Conservation (phyloP, 2,329 filamentous ascomycete species). For the Herpotrichia juniperi region DNA sequence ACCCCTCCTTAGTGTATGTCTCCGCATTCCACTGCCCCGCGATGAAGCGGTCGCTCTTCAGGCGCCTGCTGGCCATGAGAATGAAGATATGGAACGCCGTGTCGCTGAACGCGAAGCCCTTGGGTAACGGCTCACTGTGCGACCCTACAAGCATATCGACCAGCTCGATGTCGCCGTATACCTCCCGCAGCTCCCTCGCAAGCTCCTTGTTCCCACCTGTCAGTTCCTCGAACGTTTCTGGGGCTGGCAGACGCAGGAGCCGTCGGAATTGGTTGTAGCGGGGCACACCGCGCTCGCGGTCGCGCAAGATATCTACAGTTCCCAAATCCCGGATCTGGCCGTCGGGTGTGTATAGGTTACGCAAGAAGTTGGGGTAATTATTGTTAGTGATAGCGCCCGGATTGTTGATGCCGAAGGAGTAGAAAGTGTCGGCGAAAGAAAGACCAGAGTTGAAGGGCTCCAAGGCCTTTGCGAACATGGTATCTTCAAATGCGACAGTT, state of each 20-base stretch:
- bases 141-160: slow-evolving; percentile 53
- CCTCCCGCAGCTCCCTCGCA: slow-evolving; percentile 43
- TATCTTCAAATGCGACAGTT: slow-evolving; percentile 38
- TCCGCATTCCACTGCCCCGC: slow-evolving; percentile 49
- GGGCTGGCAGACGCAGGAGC: slow-evolving; percentile 47
- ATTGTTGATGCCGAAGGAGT: slow-evolving; percentile 57
- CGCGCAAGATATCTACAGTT: slow-evolving; percentile 55
- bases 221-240: slow-evolving; percentile 47
- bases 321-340: slow-evolving; percentile 51
- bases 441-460: slow-evolving; percentile 28
- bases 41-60: slow-evolving; percentile 56
- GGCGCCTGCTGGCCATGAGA: slow-evolving; percentile 49
- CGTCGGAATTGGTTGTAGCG: slow-evolving; percentile 55
- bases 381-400: slow-evolving; percentile 54
- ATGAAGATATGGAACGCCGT: slow-evolving; percentile 57
- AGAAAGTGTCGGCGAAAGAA: slow-evolving; percentile 36
- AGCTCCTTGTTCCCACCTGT: slow-evolving; percentile 48
- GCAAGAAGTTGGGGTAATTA: slow-evolving; percentile 50
- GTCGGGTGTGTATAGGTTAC: slow-evolving; percentile 50
- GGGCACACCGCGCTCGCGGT: slow-evolving; percentile 55
- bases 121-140: slow-evolving; percentile 50
- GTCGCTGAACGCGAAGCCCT: slow-evolving; percentile 56
- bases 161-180: slow-evolving; percentile 52
- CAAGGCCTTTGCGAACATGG: slow-evolving; percentile 42
- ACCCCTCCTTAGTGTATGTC: slow-evolving; percentile 50